Base-by-base conservation (phyloP, 176 grass and related monocot species). In the Paspalum vaginatum region DNA sequence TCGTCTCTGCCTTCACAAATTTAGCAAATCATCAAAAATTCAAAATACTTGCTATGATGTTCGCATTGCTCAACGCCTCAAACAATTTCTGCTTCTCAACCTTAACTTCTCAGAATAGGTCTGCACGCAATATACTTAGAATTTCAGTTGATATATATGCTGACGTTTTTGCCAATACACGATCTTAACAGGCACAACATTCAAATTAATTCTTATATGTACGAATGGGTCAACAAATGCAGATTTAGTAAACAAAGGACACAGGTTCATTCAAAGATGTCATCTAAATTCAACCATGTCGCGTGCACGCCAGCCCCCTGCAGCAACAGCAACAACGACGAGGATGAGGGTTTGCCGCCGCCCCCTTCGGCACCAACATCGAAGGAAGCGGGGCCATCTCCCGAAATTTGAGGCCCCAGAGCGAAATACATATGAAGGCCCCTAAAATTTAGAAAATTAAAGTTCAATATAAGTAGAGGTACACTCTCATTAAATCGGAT, bases 1-100 rank as follows among this genome's bases (percentile, higher is more conserved):
- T 40, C n/a, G 84, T 91, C 61, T 91, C 94, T 32, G 75, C 75
- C 66, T 92, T 87, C 50, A 79, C 92, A 94, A 58, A 16, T 79
- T 69, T 20, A 69, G 72, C 37, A 25, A 79, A 42, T 80, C 48
- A n/a, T n/a, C n/a, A 49, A 26, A 63, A 38, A 83, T n/a, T 2
- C 39, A 37, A 74, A 62, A 27, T 85, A 48, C 42, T n/a, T n/a
- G n/a, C n/a, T n/a, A n/a, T n/a, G n/a, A n/a, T n/a, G n/a, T n/a
- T 62, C 14, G 13, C 20, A 63, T 25, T 92, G 74, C 79, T 92
- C 70, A 45, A 98, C 73, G 86, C 79, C 63, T 61, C 51, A 69
- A 77, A 65, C 56, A 94, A 68, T 62, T 89, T 88, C 74, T 87
- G 72, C 78, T 94, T 98, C 79, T 98, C 95, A 79, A 87, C 85